These are phyloP conservation scores for Calocybe indica DNA, from an alignment of 768 basidiomycete species.

Conservation along the genomic window DNA sequence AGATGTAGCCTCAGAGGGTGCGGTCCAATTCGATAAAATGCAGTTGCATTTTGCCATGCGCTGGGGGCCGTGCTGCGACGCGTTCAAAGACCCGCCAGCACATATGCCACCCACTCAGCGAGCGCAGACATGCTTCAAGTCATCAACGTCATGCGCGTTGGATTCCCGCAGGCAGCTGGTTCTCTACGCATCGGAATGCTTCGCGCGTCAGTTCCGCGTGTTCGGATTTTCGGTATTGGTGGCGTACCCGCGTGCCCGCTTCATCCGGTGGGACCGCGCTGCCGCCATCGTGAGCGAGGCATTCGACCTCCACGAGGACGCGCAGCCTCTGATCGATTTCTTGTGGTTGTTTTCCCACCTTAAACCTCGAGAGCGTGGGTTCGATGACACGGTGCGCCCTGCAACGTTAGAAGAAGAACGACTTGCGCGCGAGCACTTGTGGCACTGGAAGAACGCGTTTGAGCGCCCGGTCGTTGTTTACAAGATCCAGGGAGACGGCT, in stretches of 20 bases:
- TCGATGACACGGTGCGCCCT: neutral
- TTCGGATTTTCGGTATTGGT: neutral
- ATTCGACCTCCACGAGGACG: neutral
- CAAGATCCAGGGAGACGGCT: neutral
- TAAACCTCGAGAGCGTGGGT: neutral
- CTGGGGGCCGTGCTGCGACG: constrained; percentile 1
- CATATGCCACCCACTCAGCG: neutral
- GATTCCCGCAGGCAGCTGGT: neutral
- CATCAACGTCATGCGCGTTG: neutral
- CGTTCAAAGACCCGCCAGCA: constrained; percentile 6
- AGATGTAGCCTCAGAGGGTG: neutral
- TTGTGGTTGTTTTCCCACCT: neutral
- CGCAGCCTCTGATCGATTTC: neutral
- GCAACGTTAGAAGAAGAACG: neutral
- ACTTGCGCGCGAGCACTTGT: neutral
- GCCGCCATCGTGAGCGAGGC: neutral
- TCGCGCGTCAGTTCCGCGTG: neutral
- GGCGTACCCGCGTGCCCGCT: neutral
- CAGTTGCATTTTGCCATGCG: constrained; percentile 12
- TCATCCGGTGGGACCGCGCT: neutral
- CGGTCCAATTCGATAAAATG: constrained; percentile 2
- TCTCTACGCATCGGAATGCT: neutral
- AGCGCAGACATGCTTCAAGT: neutral
- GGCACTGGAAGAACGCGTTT: neutral
- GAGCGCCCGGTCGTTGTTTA: neutral